Conservation (phyloP, 2,329 filamentous ascomycete species). For the Colletotrichum tamarilloi region DNA sequence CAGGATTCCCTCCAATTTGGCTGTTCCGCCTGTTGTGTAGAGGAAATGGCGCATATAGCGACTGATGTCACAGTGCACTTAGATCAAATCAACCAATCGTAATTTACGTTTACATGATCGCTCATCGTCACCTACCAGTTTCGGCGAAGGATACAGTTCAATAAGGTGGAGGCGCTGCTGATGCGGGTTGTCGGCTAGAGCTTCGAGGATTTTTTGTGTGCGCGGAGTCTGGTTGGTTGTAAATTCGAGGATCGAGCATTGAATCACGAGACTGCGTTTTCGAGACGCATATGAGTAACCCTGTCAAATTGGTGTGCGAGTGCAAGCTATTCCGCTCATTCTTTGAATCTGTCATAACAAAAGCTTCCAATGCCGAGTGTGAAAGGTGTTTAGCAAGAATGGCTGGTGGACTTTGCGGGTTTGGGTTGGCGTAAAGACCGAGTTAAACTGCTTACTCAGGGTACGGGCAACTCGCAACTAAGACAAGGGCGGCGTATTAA, state of each 20-base stretch:
- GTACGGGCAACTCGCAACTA: too few species aligned
- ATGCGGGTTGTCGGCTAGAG: conserved; percentile 7
- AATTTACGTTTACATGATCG: background rate
- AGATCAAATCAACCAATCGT: background rate
- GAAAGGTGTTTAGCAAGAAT: too few species aligned
- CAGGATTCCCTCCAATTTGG: conserved; percentile 18
- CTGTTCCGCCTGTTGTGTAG: conserved; percentile 9
- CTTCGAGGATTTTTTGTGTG: background rate
- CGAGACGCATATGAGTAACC: too few species aligned
- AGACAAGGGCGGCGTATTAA: too few species aligned
- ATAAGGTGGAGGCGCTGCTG: background rate
- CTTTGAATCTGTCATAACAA: too few species aligned
- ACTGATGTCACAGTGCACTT: background rate
- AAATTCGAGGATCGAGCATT: background rate
- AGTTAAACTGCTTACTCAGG: too few species aligned
- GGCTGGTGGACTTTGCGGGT: too few species aligned
- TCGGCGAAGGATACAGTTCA: background rate
- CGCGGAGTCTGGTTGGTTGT: background rate
- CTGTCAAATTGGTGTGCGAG: too few species aligned
- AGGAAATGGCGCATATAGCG: background rate
- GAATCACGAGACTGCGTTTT: background rate
- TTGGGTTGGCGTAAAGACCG: too few species aligned
- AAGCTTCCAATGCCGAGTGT: too few species aligned
- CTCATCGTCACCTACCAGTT: background rate
- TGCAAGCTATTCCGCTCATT: too few species aligned